Evolutionary conservation across 345 rosid species (phyloP).

Genomic region (Sonneratia alba): DNA sequence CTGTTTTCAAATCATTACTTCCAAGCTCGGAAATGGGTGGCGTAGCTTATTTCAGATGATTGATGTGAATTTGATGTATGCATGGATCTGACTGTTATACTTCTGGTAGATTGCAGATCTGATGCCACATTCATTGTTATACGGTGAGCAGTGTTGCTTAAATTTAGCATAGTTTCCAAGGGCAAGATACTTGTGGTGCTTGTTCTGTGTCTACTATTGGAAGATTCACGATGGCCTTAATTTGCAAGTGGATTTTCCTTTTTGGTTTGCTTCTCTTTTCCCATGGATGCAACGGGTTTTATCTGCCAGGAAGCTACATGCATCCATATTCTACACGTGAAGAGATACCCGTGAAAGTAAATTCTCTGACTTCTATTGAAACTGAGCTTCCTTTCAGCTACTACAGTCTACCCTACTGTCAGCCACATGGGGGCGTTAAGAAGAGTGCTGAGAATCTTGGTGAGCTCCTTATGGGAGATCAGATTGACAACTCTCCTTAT

Average conservation of each 20-base stretch:
- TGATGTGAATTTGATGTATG: too few relatives aligned
- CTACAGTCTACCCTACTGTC: constrained; percentile 43
- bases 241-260: constrained; percentile 15
- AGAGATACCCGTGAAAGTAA: constrained; percentile 26
- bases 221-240: too few relatives aligned
- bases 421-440: constrained; percentile 20
- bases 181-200: too few relatives aligned
- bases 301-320: constrained; percentile 43
- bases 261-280: constrained; percentile 15
- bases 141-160: too few relatives aligned
- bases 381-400: constrained; percentile 43
- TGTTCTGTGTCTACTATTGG: too few relatives aligned
- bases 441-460: constrained; percentile 47
- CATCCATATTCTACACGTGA: constrained; percentile 28
- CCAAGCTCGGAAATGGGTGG: too few relatives aligned
- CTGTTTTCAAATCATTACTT: too few relatives aligned
- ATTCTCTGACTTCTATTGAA: constrained; percentile 39
- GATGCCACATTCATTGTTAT: too few relatives aligned
- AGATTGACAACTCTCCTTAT: constrained; percentile 42
- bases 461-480: constrained; percentile 49
- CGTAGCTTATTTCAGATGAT: too few relatives aligned
- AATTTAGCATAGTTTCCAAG: too few relatives aligned
- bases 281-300: constrained; percentile 28
- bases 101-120: too few relatives aligned
- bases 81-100: too few relatives aligned